A percentile compares a stretch with the other conserved stretches of the same genome.
Conservation (phyloP, 192 early-diverging fungal species). For the Rhizophagus clarus region DNA sequence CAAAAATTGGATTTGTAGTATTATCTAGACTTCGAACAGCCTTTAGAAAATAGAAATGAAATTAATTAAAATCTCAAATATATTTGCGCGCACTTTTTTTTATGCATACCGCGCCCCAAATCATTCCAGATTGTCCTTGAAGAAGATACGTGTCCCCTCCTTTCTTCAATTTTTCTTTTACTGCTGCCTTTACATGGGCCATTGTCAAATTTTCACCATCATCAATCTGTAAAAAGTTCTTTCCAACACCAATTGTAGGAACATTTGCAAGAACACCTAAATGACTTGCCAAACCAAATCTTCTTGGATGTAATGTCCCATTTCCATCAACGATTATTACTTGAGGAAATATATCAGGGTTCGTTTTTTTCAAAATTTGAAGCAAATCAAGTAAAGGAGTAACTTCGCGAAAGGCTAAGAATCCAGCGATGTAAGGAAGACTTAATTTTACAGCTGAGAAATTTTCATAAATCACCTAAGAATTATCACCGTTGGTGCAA, state of each 20-base stretch:
- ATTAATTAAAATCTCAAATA: neutral
- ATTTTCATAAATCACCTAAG: constrained; percentile 65
- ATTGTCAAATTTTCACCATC: constrained; percentile 56
- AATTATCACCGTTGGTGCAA: neutral
- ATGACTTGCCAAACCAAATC: constrained; percentile 88
- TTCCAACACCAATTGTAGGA: constrained; percentile 86
- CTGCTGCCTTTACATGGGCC: constrained; percentile 53
- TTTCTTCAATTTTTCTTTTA: constrained; percentile 38
- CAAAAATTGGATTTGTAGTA: constrained; percentile 83
- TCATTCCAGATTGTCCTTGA: constrained; percentile 44
- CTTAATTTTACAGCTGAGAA: constrained; percentile 58
- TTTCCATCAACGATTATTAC: constrained; percentile 88
- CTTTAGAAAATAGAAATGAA: constrained; percentile 11
- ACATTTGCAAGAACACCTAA: constrained; percentile 70
- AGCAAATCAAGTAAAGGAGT: constrained; percentile 63
- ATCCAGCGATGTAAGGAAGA: constrained; percentile 86
- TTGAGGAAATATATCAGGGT: constrained; percentile 70
- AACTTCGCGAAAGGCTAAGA: constrained; percentile 90
- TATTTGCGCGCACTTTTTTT: neutral
- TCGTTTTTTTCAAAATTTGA: constrained; percentile 43
- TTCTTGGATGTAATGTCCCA: constrained; percentile 83
- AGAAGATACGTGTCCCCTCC: constrained; percentile 50
- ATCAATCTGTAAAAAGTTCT: constrained; percentile 85
- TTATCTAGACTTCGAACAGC: constrained; percentile 48
- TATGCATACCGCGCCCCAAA: constrained; percentile 47